Percentiles rank a stretch among this genome's conserved stretches.
phyloP scores from a whole-genome alignment of 306 rosid species.

The Vigna hirtella region DNA sequence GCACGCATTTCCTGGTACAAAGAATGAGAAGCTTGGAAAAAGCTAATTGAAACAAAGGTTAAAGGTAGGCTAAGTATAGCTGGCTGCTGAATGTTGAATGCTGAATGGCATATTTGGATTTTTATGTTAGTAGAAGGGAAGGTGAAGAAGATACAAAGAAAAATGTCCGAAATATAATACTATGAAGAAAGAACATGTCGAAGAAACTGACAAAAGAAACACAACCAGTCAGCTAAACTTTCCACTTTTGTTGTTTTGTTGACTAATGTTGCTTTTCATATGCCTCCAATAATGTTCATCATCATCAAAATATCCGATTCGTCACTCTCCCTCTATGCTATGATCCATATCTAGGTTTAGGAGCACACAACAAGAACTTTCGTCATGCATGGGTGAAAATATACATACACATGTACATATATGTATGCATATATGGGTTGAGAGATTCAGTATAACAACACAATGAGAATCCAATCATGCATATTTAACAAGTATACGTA shows the following conservation, averaged over 20 bases:
- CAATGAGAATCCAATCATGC: background rate
- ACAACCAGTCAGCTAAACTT: background rate
- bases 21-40: slow-evolving; percentile 1
- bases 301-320: background rate
- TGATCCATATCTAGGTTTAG: background rate
- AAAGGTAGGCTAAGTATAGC: slow-evolving; percentile 13
- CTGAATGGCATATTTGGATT: slow-evolving; percentile 15
- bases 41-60: slow-evolving; percentile 5
- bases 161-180: background rate
- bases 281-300: background rate
- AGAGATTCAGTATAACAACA: too few species aligned
- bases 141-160: slow-evolving; percentile 2
- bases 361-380: background rate
- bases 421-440: background rate
- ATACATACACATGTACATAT: too few species aligned
- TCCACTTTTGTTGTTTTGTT: slow-evolving; percentile 44
- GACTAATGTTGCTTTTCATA: slow-evolving; percentile 26
- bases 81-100: slow-evolving; percentile 3
- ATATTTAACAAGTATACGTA: too few species aligned
- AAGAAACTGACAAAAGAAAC: slow-evolving; percentile 37
- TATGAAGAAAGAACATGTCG: slow-evolving; percentile 1
- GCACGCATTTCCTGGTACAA: background rate
- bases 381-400: too few species aligned
- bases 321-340: background rate
- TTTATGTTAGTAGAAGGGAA: background rate